These are phyloP conservation scores for Tetragonia tetragonoides DNA, from an alignment of 148 eudicot species.

Conservation along the genomic window DNA sequence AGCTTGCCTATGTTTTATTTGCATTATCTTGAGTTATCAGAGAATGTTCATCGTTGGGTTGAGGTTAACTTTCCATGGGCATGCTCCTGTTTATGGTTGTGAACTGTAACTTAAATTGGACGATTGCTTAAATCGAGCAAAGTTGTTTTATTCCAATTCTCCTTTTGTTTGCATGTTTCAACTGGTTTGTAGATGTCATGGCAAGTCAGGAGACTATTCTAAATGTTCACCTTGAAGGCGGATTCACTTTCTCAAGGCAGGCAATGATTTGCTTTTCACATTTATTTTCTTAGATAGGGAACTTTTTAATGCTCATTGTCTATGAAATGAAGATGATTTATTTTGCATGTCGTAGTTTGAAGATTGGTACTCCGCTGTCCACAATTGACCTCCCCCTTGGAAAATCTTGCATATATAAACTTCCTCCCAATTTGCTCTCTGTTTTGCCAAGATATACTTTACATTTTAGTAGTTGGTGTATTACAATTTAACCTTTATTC, in stretches of 20 bases:
- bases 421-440: neutral
- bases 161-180: slow-evolving; percentile 88
- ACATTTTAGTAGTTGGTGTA: neutral
- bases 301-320: neutral
- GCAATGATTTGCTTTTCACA: slow-evolving; percentile 69
- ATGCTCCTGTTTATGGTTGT: slow-evolving; percentile 28
- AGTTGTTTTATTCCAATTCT: slow-evolving; percentile 55
- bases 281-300: slow-evolving; percentile 39
- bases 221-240: slow-evolving; percentile 75
- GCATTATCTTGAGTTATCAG: slow-evolving; percentile 8
- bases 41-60: slow-evolving; percentile 24
- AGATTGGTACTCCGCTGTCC: neutral
- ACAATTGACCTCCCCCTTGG: neutral
- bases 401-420: neutral
- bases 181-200: slow-evolving; percentile 91
- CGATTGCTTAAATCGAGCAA: slow-evolving; percentile 27
- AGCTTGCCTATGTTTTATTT: slow-evolving; percentile 13
- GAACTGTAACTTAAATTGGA: slow-evolving; percentile 34
- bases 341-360: neutral
- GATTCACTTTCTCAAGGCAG: slow-evolving; percentile 82
- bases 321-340: neutral
- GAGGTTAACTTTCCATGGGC: slow-evolving; percentile 7
- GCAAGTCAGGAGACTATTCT: slow-evolving; percentile 83
- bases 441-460: neutral
- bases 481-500: neutral